Evolutionary conservation across 805 yeast species (phyloP), one percentile per base, ranked within the genome.

Genomic region (Sugiyamaella americana): DNA sequence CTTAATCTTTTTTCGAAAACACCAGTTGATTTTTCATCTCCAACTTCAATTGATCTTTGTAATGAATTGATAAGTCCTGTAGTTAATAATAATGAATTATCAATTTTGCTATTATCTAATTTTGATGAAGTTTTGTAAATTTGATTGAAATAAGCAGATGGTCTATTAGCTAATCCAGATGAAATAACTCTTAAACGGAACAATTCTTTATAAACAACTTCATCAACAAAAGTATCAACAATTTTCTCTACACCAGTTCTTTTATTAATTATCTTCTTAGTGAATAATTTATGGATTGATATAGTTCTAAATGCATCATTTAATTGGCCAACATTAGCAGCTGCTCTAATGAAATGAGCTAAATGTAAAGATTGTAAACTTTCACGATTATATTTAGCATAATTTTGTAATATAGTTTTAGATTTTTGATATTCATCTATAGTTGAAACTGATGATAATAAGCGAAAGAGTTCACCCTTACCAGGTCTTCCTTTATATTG

Each of bases 401-500:
- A 59, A 40, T 54, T 47, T 17, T 47, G 39, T 18, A 60, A 10
- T 16, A 50, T 38, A n/a, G 41, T 36, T 23, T 50, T 38, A 16
- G 56, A 51, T 23, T 46, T 34, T 6, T 29, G 40, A 40, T 56
- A 49, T 8, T 57, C 58, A 30, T 54, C 62, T 8, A 37, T 30
- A 4, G 51, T 48, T 16, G 50, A 36, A 29, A 54, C 40, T 2
- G 48, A 41, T 18, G 44, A 47, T 20, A 56, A 47, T 13, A 58
- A 40, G 21, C 43, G 43, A 23, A 47, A 45, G 42, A 58, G 46
- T 32, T 58, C 59, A 19, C 46, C 51, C 20, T 29, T 39, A 2
- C 58, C 48, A 8, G 64, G 64, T 5, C 49, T 44, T 8, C 64
- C 66, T 13, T 49, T 50, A 41, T 54, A 61, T 32, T 20, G 23